Base-by-base conservation (phyloP, 331 rosid species). In the Stylosanthes scabra region DNA sequence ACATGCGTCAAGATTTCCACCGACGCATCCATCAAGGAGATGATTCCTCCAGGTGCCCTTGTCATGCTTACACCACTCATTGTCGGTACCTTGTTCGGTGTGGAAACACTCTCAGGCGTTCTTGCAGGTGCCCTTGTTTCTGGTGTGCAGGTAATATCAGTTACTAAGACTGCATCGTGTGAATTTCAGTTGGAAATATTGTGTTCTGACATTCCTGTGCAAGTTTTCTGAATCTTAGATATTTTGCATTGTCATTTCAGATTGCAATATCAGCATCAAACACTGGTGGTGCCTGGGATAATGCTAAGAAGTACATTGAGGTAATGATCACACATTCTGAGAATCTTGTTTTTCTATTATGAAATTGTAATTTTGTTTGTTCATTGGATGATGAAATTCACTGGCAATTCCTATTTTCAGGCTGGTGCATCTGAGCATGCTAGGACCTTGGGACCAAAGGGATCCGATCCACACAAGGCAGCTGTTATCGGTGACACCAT, bases 241-340 rank as follows among this genome's bases (percentile, higher is more conserved):
- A 11, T 58, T 50, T 14, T 31, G 60, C 29, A 50, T 63, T 74
- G 39, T 13, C 60, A 2, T 15, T 71, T 47, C 16, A 90, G 93
- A 80, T 90, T 5, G 96, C 93, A 12, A 90, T 90, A 74, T 88
- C 96, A 62, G 96, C 96, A 44, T 90, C 96, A 25, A 88, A 90
- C 87, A 90, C 96, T 6, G 91, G 96, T 59, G 96, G 96, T 67
- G 96, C 96, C 28, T 90, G 96, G 96, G 96, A 90, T 78, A 86
- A 88, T 70, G 93, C 93, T 3, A 88, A 88, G 90, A 88, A 88
- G 86, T 88, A 88, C 82, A 88, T 88, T 51, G 89, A 87, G 89
- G 89, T 84, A 68, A 58, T 8, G n/a, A 13, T 29, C 16, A n/a
- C n/a, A n/a, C n/a, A n/a, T n/a, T n/a, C n/a, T 10, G n/a, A 20